These are phyloP conservation scores for Rhodotorula sp. DNA, from an alignment of 1,284 basidiomycete species.

Conservation along the genomic window DNA sequence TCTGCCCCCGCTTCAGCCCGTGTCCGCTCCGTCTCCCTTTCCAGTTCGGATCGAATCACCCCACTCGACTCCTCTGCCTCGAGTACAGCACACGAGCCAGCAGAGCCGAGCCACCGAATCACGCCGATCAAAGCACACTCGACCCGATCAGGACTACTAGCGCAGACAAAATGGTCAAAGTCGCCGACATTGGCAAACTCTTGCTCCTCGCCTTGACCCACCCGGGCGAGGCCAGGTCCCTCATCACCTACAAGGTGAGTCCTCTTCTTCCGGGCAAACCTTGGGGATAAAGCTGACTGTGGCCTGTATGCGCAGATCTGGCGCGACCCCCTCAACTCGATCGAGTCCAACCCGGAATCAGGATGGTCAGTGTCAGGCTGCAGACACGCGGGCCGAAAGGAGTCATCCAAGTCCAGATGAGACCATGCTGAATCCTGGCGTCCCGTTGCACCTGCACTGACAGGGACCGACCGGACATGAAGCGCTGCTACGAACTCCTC, in stretches of 20 bases:
- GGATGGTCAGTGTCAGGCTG: constrained; percentile 35
- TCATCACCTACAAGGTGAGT: constrained; percentile 48
- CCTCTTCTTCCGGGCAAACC: too few species aligned
- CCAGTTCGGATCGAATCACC: too few species aligned
- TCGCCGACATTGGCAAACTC: not conserved
- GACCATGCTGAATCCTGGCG: not conserved
- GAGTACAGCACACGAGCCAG: too few species aligned
- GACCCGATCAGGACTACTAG: too few species aligned
- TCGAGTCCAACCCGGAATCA: constrained; percentile 48
- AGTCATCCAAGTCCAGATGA: not conserved
- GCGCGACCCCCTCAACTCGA: constrained; percentile 52
- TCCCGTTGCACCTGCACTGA: not conserved
- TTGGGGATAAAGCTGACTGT: not conserved
- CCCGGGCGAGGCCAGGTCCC: constrained; percentile 48
- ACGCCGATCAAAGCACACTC: too few species aligned
- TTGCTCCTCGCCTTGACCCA: constrained; percentile 22
- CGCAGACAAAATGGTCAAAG: not conserved
- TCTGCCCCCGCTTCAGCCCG: too few species aligned
- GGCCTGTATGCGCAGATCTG: constrained; percentile 41
- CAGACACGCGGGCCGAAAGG: fast-evolving
- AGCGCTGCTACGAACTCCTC: constrained; percentile 83
- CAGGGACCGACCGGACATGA: constrained; percentile 77
- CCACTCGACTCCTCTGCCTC: too few species aligned
- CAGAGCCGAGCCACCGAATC: too few species aligned
- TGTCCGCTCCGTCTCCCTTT: too few species aligned